phyloP scores from a whole-genome alignment of 306 rosid genomes.

The Vigna hirtella region DNA sequence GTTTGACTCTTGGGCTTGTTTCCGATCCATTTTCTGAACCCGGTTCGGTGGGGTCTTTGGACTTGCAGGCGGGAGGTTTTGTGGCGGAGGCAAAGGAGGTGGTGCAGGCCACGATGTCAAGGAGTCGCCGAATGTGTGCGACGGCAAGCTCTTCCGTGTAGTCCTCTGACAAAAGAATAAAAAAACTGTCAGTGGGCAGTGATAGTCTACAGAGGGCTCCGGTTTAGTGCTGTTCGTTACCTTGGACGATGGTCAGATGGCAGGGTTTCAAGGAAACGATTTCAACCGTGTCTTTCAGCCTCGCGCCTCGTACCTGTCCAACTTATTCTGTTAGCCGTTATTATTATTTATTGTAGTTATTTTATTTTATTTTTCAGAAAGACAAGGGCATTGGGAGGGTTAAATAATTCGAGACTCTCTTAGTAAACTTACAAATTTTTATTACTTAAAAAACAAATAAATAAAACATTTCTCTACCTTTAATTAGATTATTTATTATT shows the following conservation, averaged over 20 bases:
- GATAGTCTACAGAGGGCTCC: constrained; percentile 26
- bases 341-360: not conserved
- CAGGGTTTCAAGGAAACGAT: constrained; percentile 84
- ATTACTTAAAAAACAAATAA: no score
- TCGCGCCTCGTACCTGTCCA: constrained; percentile 74
- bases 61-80: constrained; percentile 45
- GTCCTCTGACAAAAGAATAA: constrained; percentile 58
- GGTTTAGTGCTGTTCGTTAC: constrained; percentile 47
- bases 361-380: no score
- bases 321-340: constrained; percentile 13
- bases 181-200: not conserved
- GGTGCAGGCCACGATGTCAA: constrained; percentile 86
- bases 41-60: constrained; percentile 46
- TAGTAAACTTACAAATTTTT: no score
- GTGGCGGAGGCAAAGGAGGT: constrained; percentile 65
- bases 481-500: no score
- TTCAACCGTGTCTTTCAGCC: constrained; percentile 79
- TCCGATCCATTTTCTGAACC: constrained; percentile 50
- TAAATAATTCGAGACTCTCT: no score
- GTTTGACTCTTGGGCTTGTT: constrained; percentile 35
- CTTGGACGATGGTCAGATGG: constrained; percentile 75
- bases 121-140: constrained; percentile 80
- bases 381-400: no score
- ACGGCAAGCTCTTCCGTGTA: constrained; percentile 78
- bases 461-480: no score